Evolutionary conservation across 805 yeast species (phyloP), one percentile per base, ranked within the genome.

Genomic region (Saturnispora halmiae): DNA sequence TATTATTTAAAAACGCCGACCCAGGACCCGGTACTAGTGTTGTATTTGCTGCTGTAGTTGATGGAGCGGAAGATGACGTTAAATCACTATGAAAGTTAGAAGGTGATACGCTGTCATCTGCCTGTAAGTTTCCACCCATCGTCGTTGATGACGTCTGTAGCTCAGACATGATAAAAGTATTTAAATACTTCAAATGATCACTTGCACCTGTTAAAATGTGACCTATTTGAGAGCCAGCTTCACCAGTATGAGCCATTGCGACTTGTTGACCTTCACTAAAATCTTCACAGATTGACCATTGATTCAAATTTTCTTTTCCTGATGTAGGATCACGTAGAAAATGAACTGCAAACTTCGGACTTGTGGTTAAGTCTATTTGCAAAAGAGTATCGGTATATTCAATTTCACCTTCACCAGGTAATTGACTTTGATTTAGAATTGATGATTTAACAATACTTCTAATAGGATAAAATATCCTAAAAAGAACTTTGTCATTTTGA

Each of bases 221-320:
- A 1, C 88, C 87, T 11, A 76, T 65, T 16, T 72, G 70, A 3
- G 75, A 66, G 2, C 84, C 83, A 3, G 76, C 77, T 24, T 69
- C 73, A 14, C 70, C 68, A 24, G 68, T 63, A 53, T 65, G 75
- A 0, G 92, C 90, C 43, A 69, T 71, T 41, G 75, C 75, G 5
- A 83, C 92, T 54, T 82, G 90, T 52, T 80, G 86, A 11, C 84
- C 88, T 51, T 82, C 92, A 44, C 85, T 77, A 49, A 83, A 83
- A 59, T 83, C 94, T 43, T 81, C 90, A 59, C 90, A 82, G 20
- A 81, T 77, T 1, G 83, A 77, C 88, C 88, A 80, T 51, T 77
- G 82, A 54, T 79, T 79, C 19, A 69, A 58, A 47, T 70, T 66
- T 30, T 70, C 65, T 46, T 69, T 68, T 2, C 63, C 64, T 6